These are phyloP conservation scores for Lactarius akahatsu DNA, from an alignment of 768 basidiomycete species.

Conservation along the genomic window DNA sequence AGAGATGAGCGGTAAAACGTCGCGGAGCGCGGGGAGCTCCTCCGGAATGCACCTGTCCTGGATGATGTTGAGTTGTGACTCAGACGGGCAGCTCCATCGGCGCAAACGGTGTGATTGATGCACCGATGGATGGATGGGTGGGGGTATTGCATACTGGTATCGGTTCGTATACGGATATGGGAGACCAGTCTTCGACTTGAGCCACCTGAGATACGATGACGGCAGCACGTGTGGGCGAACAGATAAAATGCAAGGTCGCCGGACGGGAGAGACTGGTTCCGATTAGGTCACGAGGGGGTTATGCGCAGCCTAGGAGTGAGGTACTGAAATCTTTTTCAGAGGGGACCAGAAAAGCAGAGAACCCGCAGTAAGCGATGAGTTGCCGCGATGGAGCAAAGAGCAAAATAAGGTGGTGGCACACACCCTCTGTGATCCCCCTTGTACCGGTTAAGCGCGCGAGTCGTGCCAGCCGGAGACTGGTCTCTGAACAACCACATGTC, in stretches of 20 bases:
- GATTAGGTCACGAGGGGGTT: slow-evolving; percentile 66
- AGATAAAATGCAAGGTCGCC: slow-evolving; percentile 74
- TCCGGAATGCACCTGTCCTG: slow-evolving; percentile 78
- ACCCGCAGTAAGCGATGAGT: slow-evolving; percentile 7
- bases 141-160: slow-evolving; percentile 59
- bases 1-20: slow-evolving; percentile 56
- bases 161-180: slow-evolving; percentile 78
- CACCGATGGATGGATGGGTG: background rate
- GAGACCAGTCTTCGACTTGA: slow-evolving; percentile 55
- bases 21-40: slow-evolving; percentile 65
- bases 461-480: slow-evolving; percentile 55
- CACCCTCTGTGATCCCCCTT: slow-evolving; percentile 71
- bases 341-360: background rate
- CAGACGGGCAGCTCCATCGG: slow-evolving; percentile 7
- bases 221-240: slow-evolving; percentile 71
- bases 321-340: slow-evolving; percentile 77
- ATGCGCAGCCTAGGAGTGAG: slow-evolving; percentile 68
- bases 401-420: slow-evolving; percentile 17
- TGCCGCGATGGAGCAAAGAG: slow-evolving; percentile 16
- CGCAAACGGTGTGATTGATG: background rate
- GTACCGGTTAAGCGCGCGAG: slow-evolving; percentile 73
- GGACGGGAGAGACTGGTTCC: slow-evolving; percentile 53
- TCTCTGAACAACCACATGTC: slow-evolving; percentile 81
- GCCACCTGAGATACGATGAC: slow-evolving; percentile 64
- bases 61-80: slow-evolving; percentile 12